phyloP scores from a whole-genome alignment of 2,329 filamentous ascomycete species.

The Bipolaris sorokiniana region DNA sequence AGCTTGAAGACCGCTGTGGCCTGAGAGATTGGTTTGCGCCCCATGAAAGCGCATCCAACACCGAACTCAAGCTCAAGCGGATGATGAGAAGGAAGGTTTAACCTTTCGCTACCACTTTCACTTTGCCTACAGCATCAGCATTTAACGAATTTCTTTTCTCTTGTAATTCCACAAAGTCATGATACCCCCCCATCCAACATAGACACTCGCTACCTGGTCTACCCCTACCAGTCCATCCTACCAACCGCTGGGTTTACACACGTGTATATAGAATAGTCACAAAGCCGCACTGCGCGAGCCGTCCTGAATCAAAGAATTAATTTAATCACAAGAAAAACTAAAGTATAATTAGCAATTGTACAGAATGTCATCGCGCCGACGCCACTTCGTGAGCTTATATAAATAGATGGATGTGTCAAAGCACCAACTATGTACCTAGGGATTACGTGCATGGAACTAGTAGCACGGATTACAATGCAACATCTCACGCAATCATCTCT shows the following conservation, averaged over 20 bases:
- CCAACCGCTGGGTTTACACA: no score
- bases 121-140: not conserved
- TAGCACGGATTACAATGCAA: no score
- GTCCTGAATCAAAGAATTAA: no score
- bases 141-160: constrained; percentile 1
- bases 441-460: no score
- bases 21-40: constrained; percentile 46
- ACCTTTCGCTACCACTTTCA: not conserved
- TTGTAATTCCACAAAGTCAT: constrained; percentile 1
- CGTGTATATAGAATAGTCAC: not conserved
- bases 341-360: no score
- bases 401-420: no score
- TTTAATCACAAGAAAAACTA: no score
- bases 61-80: constrained; percentile 24
- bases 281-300: no score
- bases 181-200: constrained; percentile 12
- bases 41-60: constrained; percentile 22
- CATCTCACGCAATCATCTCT: no score
- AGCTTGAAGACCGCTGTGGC: constrained; percentile 41
- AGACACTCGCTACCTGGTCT: constrained; percentile 12
- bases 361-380: no score
- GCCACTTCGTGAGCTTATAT: no score
- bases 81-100: constrained; percentile 7
- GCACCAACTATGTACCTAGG: no score
- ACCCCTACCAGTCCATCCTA: not conserved